Evolutionary conservation across 2,329 filamentous ascomycete species (phyloP), one percentile per base, ranked within the genome.

Genomic region (Rosellinia necatrix): DNA sequence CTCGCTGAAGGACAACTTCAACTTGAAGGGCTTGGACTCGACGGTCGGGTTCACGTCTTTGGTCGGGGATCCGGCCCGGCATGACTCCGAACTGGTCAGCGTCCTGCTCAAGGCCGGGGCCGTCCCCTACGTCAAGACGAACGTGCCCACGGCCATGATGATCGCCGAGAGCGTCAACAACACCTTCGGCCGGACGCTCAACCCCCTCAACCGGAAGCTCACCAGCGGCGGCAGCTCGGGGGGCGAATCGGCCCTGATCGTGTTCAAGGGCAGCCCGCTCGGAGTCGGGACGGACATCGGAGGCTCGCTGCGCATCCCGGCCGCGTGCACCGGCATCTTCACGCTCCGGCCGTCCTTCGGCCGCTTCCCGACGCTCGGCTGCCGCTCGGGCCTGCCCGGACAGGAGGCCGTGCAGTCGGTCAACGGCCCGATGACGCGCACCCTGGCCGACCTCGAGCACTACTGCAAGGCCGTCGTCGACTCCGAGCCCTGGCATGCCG

Each of bases 1-100:
- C 25, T 85, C 85, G 0, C 77, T 91, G 42, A 91, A 91, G 66
- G 88, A 91, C 72, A 85, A 87, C 66, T 87, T 90, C 75, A 81
- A 89, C 55, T 73, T 89, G 12, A 68, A 70, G 2, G 84, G 84
- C 5, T 76, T 84, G 10, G 84, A 87, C 59, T 76, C 82, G 19
- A 86, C 84, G 0, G 78, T 87, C 1, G 87, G 88, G 4, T 87
- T 91, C 58, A 80, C 81, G 0, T 80, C 81, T 1, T 79, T 87
- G 53, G 83, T 86, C 3, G 78, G 80, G 34, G 76, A 86, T 41
- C 84, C 87, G 0, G 84, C 77, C 0, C 52, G 66, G 3, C 57
- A 68, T 6, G 77, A 81, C 24, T 66, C 77, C 3, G 66, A 72
- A 3, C 69, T 81, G 0, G 74, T 72, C 1, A 61, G 69, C 7